These are phyloP conservation scores for Phytopythium ostracodes DNA, from an alignment of 352 stramenopile genomes.

Conservation along the genomic window DNA sequence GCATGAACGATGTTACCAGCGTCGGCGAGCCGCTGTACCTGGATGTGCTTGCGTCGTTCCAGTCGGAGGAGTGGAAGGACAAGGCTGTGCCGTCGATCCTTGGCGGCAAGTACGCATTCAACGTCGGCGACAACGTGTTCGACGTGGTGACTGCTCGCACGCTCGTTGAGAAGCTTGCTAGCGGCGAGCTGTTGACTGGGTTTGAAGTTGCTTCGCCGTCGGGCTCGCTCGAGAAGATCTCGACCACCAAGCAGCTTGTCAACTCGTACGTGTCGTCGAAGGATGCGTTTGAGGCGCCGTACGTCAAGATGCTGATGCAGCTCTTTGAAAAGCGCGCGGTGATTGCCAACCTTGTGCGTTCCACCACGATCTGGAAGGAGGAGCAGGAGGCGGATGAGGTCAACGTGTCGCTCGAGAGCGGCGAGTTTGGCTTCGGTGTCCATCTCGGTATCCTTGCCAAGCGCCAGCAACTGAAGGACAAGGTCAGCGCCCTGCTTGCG, in stretches of 20 bases:
- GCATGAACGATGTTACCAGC: constrained; percentile 84
- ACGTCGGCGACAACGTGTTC: constrained; percentile 64
- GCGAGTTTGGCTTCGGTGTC: constrained; percentile 72
- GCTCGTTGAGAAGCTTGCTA: constrained; percentile 62
- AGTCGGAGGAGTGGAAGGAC: constrained; percentile 67
- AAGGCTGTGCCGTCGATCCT: constrained; percentile 63
- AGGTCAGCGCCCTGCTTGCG: constrained; percentile 39
- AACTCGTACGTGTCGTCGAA: constrained; percentile 53
- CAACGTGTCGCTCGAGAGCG: constrained; percentile 46
- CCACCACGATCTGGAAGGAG: constrained; percentile 63
- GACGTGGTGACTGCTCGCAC: constrained; percentile 78
- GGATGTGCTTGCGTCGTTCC: constrained; percentile 90
- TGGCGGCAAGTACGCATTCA: constrained; percentile 79
- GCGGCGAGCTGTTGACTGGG: constrained; percentile 56
- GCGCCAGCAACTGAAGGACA: constrained; percentile 65
- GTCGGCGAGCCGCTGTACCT: constrained; percentile 90
- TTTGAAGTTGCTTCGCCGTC: constrained; percentile 56
- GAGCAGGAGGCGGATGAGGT: constrained; percentile 29
- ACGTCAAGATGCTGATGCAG: constrained; percentile 79
- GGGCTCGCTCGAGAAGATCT: constrained; percentile 18
- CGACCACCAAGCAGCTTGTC: constrained; percentile 35
- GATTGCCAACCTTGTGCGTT: constrained; percentile 68
- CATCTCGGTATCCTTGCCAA: constrained; percentile 68
- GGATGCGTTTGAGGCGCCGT: constrained; percentile 61
- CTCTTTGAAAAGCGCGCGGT: constrained; percentile 69